Conservation (phyloP, 2,329 filamentous ascomycete genomes). For the Colletotrichum scovillei region DNA sequence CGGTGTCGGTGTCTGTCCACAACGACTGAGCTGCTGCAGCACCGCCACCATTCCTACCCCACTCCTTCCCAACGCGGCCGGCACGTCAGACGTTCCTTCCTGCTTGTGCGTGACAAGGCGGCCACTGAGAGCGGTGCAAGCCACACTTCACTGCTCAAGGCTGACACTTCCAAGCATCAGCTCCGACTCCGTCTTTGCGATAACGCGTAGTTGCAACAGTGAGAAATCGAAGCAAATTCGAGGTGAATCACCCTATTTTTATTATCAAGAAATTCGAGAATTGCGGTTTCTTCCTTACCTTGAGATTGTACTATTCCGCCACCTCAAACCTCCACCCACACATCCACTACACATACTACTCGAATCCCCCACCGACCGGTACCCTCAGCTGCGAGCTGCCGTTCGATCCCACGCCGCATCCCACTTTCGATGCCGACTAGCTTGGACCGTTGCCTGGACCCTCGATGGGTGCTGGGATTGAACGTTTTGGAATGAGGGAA, state of each 20-base stretch:
- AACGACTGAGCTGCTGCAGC: background rate
- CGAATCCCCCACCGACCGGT: background rate
- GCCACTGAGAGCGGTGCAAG: constrained; percentile 23
- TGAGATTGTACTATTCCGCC: background rate
- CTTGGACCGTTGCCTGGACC: constrained; percentile 41
- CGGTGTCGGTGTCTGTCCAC: background rate
- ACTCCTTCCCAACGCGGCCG: background rate
- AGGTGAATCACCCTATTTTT: background rate
- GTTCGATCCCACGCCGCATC: constrained; percentile 7
- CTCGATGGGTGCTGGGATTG: constrained; percentile 47
- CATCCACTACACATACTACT: background rate
- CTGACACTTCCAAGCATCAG: constrained; percentile 30
- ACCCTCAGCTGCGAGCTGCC: constrained; percentile 22
- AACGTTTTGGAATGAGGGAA: constrained; percentile 35
- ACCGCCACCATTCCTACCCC: constrained; percentile 34
- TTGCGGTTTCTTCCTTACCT: constrained; percentile 32
- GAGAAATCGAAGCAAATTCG: background rate
- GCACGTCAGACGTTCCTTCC: constrained; percentile 7
- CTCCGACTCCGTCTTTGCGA: constrained; percentile 20
- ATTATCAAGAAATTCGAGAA: constrained; percentile 43
- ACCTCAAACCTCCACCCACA: background rate
- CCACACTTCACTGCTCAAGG: constrained; percentile 32
- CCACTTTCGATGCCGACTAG: constrained; percentile 35
- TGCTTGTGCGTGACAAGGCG: constrained; percentile 7
- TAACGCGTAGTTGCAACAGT: background rate